These are phyloP conservation scores for Eleusine indica DNA, from an alignment of 176 grass and related monocot genomes.

Conservation along the genomic window DNA sequence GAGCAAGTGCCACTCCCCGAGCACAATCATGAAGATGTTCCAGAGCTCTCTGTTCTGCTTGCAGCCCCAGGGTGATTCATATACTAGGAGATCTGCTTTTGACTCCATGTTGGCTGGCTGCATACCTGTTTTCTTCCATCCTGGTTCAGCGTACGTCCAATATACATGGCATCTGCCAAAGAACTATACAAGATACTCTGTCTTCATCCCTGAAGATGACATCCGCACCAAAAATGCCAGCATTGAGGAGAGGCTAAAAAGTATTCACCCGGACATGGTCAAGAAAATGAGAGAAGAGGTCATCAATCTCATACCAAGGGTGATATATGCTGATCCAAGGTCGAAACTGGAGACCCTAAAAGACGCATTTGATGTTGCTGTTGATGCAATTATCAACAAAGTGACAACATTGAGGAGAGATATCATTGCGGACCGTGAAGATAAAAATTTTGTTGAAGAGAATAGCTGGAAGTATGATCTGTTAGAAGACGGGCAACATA, in stretches of 20 bases:
- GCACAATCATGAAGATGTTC: conserved; percentile 96
- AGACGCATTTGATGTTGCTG: conserved; percentile 88
- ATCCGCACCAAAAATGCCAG: conserved; percentile 59
- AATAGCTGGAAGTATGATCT: conserved; percentile 94
- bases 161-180: conserved; percentile 96
- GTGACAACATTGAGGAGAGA: conserved; percentile 85
- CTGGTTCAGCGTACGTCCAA: conserved; percentile 87
- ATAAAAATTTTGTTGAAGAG: conserved; percentile 87
- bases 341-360: conserved; percentile 85
- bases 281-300: conserved; percentile 89
- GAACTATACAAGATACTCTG: conserved; percentile 89
- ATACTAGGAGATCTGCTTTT: conserved; percentile 91
- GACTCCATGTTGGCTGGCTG: conserved; percentile 96
- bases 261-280: conserved; percentile 57
- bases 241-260: conserved; percentile 72
- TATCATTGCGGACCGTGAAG: conserved; percentile 63
- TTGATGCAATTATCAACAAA: conserved; percentile 77
- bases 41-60: conserved; percentile 92
- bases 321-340: conserved; percentile 94
- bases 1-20: conserved; percentile 94
- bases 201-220: conserved; percentile 87
- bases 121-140: conserved; percentile 98
- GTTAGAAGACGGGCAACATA: conserved; percentile 68
- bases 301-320: conserved; percentile 79
- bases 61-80: conserved; percentile 96